Evolutionary conservation across 768 basidiomycete genomes (phyloP).

Genomic region (Boletus rubescentipes): DNA sequence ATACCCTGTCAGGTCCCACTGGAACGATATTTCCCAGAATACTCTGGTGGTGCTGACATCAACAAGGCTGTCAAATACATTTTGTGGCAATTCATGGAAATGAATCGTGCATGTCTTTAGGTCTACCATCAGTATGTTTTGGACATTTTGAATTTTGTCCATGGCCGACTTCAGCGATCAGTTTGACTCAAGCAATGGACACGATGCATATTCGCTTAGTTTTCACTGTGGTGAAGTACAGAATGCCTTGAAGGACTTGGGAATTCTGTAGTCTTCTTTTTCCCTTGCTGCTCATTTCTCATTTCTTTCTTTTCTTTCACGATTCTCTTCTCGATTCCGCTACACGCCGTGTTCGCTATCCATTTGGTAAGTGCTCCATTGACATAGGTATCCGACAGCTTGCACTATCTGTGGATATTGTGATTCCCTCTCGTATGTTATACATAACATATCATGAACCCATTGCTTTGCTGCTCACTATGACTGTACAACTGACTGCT

Average conservation of each 20-base stretch:
- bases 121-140: slow-evolving; percentile 85
- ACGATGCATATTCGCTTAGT: slow-evolving; percentile 80
- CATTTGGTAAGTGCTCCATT: slow-evolving; percentile 22
- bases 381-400: slow-evolving; percentile 7
- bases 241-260: slow-evolving; percentile 83
- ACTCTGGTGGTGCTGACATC: slow-evolving; percentile 85
- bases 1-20: slow-evolving; percentile 53
- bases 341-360: slow-evolving; percentile 23
- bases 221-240: slow-evolving; percentile 87
- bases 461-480: slow-evolving; percentile 14
- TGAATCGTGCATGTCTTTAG: slow-evolving; percentile 77
- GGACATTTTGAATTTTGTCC: neutral
- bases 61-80: slow-evolving; percentile 96
- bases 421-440: slow-evolving; percentile 23
- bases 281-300: neutral
- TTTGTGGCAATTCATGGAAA: slow-evolving; percentile 92
- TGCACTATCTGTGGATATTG: slow-evolving; percentile 32
- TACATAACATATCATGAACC: slow-evolving; percentile 30
- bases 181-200: slow-evolving; percentile 87
- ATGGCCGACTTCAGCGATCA: slow-evolving; percentile 20
- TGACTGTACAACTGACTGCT: neutral
- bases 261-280: slow-evolving; percentile 57
- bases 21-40: slow-evolving; percentile 83
- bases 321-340: neutral
- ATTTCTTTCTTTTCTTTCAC: neutral